Conservation (phyloP, 805 yeast genomes). For the Huiozyma sinensis region DNA sequence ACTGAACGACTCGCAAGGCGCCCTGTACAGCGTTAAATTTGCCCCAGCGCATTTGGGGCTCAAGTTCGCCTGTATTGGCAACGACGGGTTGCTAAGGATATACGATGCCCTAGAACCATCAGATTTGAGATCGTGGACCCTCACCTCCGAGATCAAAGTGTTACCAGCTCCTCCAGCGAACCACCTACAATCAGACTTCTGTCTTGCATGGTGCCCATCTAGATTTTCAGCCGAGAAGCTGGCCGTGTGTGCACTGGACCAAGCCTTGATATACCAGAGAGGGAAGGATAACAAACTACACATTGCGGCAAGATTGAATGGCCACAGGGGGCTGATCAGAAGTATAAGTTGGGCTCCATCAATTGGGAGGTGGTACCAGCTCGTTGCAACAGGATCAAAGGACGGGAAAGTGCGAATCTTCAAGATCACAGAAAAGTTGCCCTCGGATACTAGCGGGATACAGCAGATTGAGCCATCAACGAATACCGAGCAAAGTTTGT, state of each 20-base stretch:
- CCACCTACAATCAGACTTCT: conserved; percentile 75
- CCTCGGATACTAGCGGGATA: background rate
- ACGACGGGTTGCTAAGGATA: conserved; percentile 75
- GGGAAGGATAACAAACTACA: conserved; percentile 42
- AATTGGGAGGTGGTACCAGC: conserved; percentile 80
- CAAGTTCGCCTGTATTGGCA: conserved; percentile 75
- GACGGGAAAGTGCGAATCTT: conserved; percentile 87
- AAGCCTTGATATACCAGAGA: conserved; percentile 64
- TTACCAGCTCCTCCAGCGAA: conserved; percentile 64
- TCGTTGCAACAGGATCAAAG: conserved; percentile 90
- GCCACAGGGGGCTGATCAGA: conserved; percentile 77
- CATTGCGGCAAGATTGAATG: conserved; percentile 58
- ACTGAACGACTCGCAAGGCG: conserved; percentile 78
- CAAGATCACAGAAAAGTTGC: conserved; percentile 43
- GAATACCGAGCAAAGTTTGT: background rate
- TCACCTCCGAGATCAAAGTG: conserved; percentile 60
- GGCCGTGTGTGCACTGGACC: conserved; percentile 77
- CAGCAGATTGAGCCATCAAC: background rate
- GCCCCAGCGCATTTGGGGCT: conserved; percentile 79
- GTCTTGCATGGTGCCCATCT: conserved; percentile 85
- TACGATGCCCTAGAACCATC: conserved; percentile 87
- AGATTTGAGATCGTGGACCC: conserved; percentile 74
- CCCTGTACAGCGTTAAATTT: conserved; percentile 80
- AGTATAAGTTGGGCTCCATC: conserved; percentile 95
- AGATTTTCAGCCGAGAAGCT: conserved; percentile 71